These are phyloP conservation scores for Diaporthe longicolla DNA, from an alignment of 2,329 filamentous ascomycete species.

Conservation along the genomic window DNA sequence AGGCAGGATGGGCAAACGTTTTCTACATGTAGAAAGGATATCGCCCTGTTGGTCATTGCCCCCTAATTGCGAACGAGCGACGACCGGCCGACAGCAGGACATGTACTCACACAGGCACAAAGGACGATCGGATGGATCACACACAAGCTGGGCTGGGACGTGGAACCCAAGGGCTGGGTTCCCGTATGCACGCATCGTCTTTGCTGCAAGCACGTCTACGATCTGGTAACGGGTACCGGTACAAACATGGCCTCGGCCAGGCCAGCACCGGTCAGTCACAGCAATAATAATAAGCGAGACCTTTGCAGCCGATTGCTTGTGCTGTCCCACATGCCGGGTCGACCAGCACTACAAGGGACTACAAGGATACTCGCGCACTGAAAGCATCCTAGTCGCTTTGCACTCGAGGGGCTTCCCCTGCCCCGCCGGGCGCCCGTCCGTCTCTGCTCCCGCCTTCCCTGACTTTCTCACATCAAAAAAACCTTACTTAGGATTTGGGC, in stretches of 20 bases:
- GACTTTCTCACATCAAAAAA: neutral
- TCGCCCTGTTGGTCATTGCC: neutral
- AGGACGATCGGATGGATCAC: slow-evolving; percentile 23
- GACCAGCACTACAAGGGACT: slow-evolving; percentile 3
- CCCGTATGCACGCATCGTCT: slow-evolving; percentile 27
- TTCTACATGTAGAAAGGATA: slow-evolving; percentile 20
- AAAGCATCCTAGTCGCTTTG: slow-evolving; percentile 23
- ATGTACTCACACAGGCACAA: slow-evolving; percentile 8
- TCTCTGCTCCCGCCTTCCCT: neutral
- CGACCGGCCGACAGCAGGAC: slow-evolving; percentile 28
- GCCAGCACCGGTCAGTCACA: slow-evolving; percentile 17
- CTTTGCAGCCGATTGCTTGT: slow-evolving; percentile 6
- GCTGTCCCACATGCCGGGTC: slow-evolving; percentile 23
- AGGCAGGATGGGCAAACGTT: slow-evolving; percentile 7
- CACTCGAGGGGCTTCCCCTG: slow-evolving; percentile 13
- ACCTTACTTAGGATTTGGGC: too few species aligned
- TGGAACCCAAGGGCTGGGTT: slow-evolving; percentile 23
- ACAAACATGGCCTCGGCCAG: slow-evolving; percentile 9
- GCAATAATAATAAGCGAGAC: slow-evolving; percentile 29
- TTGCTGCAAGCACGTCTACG: slow-evolving; percentile 9
- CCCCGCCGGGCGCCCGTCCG: slow-evolving; percentile 1
- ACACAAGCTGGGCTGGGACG: slow-evolving; percentile 22
- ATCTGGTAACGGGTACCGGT: slow-evolving; percentile 26
- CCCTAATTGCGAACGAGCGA: slow-evolving; percentile 23
- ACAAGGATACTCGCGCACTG: slow-evolving; percentile 9